phyloP scores from a whole-genome alignment of 306 rosid genomes.

The Quercus alba region DNA sequence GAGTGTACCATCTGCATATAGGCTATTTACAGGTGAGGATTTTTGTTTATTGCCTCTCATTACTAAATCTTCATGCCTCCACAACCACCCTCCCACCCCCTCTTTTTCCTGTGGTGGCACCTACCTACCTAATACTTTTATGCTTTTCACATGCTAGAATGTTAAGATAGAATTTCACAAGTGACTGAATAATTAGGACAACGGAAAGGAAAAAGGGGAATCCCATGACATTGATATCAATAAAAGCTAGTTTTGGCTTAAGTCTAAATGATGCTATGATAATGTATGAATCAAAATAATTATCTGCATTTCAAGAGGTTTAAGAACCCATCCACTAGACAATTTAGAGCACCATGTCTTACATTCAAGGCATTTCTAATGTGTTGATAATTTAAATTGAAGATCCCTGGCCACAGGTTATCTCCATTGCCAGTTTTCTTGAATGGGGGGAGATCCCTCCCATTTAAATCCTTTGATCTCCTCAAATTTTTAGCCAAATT shows the following conservation, averaged over 20 bases:
- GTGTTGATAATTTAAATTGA: no score
- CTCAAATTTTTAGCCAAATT: no score
- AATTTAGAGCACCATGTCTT: no score
- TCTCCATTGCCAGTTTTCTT: no score
- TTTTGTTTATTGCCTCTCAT: conserved; percentile 7
- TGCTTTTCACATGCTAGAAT: background rate
- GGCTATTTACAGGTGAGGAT: conserved; percentile 58
- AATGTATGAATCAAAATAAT: background rate
- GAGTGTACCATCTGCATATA: conserved; percentile 69
- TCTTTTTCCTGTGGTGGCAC: background rate
- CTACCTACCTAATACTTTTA: background rate
- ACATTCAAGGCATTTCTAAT: no score
- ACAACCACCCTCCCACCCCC: no score
- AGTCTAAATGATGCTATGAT: background rate
- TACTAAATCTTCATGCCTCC: background rate
- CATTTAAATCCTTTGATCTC: no score
- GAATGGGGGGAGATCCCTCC: background rate
- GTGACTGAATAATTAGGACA: no score
- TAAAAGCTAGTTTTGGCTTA: background rate
- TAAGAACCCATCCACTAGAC: no score
- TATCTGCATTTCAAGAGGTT: background rate
- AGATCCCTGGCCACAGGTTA: no score
- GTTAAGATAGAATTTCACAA: background rate
- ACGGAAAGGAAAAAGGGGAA: background rate
- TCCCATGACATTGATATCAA: background rate